Evolutionary conservation across 495 filamentous ascomycete genomes (phyloP), one percentile per base, ranked within the genome.

Genomic region (Penicillium waksmanii): DNA sequence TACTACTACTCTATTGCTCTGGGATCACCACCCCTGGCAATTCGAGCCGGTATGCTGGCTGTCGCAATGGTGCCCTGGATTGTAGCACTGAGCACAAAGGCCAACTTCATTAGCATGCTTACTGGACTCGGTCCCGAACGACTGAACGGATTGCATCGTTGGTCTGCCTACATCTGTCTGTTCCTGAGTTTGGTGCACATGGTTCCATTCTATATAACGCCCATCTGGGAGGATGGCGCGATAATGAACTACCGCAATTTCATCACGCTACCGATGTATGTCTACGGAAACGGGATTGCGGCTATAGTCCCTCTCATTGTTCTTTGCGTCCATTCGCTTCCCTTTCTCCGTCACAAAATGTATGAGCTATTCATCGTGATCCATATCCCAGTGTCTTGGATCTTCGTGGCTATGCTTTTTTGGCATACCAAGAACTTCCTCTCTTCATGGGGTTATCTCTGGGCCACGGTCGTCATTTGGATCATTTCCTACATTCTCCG

Each of bases 361-460:
- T 97, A 97, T 69, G 94, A 98, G 70, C 70, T 92, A 2, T 98
- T 97, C 66, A 83, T 94, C 15, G 73, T 86, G 33, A 72, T 94
- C 15, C 94, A 98, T 67, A 86, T 92, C 1, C 90, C 93, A 0
- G 86, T 91, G 11, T 88, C 93, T 2, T 83, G 93, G 51, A 80
- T 91, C 36, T 96, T 91, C 66, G 71, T 97, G 34, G 92, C 80
- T 10, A 83, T 96, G 76, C 83, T 98, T 15, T 96, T 98, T 74
- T 98, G 94, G 94, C 94, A 98, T 73, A 95, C 89, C 64, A 87
- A 91, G 65, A 97, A 98, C 72, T 96, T 91, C 68, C 80, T 98
- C 31, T 87, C 86, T 15, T 96, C 93, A 6, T 98, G 95, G 94
- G 80, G 85, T 71, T 98, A 97, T 65, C 82, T 98, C 9, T 95